Conservation (phyloP, 805 yeast species). For the Sungouiozyma ichnusensis region DNA sequence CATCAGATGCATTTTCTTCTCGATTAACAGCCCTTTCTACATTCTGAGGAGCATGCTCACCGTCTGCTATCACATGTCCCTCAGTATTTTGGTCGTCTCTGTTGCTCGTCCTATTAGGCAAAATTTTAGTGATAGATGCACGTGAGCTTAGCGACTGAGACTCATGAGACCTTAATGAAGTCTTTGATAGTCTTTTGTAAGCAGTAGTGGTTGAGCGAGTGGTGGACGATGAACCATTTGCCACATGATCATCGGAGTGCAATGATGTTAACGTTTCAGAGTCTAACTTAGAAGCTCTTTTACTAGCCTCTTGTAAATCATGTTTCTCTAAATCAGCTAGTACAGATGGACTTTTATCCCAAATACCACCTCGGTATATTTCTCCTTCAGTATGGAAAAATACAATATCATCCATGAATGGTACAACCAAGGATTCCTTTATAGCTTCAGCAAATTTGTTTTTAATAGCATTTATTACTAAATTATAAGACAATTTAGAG, state of each 20-base stretch:
- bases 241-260: too few species aligned
- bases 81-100: neutral
- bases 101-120: neutral
- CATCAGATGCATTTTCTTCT: slow-evolving; percentile 12
- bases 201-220: neutral
- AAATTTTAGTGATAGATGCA: neutral
- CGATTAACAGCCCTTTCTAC: slow-evolving; percentile 16
- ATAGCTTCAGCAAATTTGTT: slow-evolving; percentile 70
- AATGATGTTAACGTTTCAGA: too few species aligned
- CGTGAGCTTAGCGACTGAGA: neutral
- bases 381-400: slow-evolving; percentile 58
- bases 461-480: slow-evolving; percentile 72
- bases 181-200: neutral
- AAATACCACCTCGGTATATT: slow-evolving; percentile 83
- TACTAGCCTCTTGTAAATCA: neutral
- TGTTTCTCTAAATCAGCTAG: neutral
- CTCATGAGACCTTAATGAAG: neutral
- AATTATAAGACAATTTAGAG: slow-evolving; percentile 62
- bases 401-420: slow-evolving; percentile 80
- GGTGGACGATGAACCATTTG: neutral
- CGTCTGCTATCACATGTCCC: neutral
- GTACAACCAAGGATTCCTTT: slow-evolving; percentile 69
- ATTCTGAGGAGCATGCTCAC: neutral
- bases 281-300: neutral
- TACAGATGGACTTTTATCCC: slow-evolving; percentile 38